These are phyloP conservation scores for Nakazawaea ernobii DNA, from an alignment of 805 yeast species.

Conservation along the genomic window DNA sequence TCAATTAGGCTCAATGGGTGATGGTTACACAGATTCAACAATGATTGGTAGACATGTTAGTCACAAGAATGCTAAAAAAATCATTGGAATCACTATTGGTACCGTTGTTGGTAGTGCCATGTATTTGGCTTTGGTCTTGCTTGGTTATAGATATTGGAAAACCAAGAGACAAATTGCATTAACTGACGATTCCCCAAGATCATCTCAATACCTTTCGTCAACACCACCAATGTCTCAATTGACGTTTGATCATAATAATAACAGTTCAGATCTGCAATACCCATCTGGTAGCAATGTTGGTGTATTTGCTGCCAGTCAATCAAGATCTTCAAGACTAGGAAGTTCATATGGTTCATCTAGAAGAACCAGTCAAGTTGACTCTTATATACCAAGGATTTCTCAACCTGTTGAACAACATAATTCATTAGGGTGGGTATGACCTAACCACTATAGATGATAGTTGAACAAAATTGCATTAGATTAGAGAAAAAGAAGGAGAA, in stretches of 20 bases:
- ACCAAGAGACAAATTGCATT: conserved; percentile 13
- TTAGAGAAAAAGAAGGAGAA: no score
- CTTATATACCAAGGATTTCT: conserved; percentile 44
- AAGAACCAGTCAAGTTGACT: conserved; percentile 21
- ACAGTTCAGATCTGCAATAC: conserved; percentile 14
- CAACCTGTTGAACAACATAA: conserved; percentile 66
- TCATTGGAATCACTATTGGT: conserved; percentile 80
- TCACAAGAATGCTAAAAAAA: conserved; percentile 29
- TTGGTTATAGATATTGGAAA: conserved; percentile 41
- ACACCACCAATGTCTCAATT: conserved; percentile 17
- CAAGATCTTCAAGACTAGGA: conserved; percentile 2
- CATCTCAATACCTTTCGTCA: conserved; percentile 9
- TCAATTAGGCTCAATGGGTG: conserved; percentile 5
- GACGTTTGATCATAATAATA: conserved; percentile 12
- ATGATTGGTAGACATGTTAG: background rate
- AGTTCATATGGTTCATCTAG: conserved; percentile 11
- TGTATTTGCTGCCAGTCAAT: conserved; percentile 5
- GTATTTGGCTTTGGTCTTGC: conserved; percentile 55
- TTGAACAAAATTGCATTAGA: no score
- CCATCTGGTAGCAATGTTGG: conserved; percentile 4
- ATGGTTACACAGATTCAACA: background rate
- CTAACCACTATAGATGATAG: no score
- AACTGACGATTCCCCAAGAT: conserved; percentile 11
- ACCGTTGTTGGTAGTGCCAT: conserved; percentile 70
- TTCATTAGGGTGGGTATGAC: conserved; percentile 62